A percentile compares a stretch with the other conserved stretches of the same genome.
These are phyloP conservation scores for Avena atlantica DNA, from an alignment of 176 grass and related monocot species.

Conservation along the genomic window DNA sequence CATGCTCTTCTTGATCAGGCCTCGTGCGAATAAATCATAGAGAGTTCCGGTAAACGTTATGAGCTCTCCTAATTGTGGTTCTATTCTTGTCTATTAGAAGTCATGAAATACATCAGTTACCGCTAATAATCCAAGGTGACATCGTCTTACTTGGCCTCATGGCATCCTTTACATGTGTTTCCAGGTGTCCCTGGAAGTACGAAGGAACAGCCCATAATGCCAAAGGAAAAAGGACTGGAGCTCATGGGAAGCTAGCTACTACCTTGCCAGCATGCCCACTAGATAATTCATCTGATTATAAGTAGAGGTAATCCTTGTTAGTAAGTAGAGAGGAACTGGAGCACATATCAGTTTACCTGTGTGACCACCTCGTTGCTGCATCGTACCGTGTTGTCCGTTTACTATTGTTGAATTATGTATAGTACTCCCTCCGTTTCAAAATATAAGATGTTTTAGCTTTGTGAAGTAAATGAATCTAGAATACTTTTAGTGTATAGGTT, in stretches of 20 bases:
- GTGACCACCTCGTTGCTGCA: neutral
- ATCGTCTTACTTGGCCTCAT: too few species aligned
- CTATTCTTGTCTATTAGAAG: neutral
- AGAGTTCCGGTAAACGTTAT: neutral
- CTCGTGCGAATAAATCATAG: neutral
- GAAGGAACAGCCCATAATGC: neutral
- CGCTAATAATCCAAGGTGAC: too few species aligned
- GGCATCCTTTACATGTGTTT: slow-evolving; percentile 7
- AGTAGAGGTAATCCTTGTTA: neutral
- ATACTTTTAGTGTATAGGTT: too few species aligned
- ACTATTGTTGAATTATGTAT: slow-evolving; percentile 2
- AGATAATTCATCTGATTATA: slow-evolving; percentile 20
- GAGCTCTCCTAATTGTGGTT: neutral
- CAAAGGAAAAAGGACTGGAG: neutral
- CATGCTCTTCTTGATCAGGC: slow-evolving; percentile 36
- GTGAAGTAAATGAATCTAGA: too few species aligned
- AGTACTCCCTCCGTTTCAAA: too few species aligned
- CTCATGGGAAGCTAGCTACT: neutral
- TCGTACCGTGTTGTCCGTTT: neutral
- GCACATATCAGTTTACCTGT: neutral
- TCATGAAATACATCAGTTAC: too few species aligned
- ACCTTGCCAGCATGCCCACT: neutral
- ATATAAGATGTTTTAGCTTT: too few species aligned
- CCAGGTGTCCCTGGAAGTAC: neutral
- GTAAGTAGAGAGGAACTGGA: neutral